Base-by-base conservation (phyloP, 179 eudicot genomes). In the Sideroxylon spinosum region DNA sequence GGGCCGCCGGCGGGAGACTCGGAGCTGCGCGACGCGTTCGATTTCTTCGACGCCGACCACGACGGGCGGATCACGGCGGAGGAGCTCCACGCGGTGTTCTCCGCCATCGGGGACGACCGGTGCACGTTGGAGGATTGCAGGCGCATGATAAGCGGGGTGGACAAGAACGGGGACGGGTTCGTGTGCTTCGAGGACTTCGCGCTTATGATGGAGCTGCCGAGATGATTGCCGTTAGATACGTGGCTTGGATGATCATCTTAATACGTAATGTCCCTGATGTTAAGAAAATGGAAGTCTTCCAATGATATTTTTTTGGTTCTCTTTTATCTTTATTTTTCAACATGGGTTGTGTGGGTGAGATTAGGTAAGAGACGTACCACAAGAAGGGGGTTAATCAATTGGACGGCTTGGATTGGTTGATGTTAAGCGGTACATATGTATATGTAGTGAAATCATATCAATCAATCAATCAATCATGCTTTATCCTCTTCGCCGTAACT, bases 1-100 rank as follows among this genome's bases (percentile, higher is more conserved):
- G 95, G 81, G 71, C 85, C 89, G 5, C 88, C 84, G 50, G 19
- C 90, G 0, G 84, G 86, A 19, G 91, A 81, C 57, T 79, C 73
- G 3, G 98, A 94, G 83, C 81, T 93, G 19, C 73, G 82, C 9
- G 89, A 84, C 11, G 82, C 88, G 62, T 94, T 94, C 25, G 89
- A 88, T 4, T 87, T 90, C 78, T 94, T 93, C 23, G 98, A 94
- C 75, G 74, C 85, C 0, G 90, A 94, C 69, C 87, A 82, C 28
- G 97, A 94, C 76, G 98, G 98, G 0, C 77, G 61, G 81, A 94
- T 94, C 75, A 85, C 91, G 25, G 93, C 94, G 77, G 90, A 84
- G 78, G 98, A 94, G 84, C 76, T 94, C 2, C 81, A 76, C 25
- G 63, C 71, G 46, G 97, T 88, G 20, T 85, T 94, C 11, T 16